Conservation (phyloP, 306 rosid species). For the Astragalus membranaceus region DNA sequence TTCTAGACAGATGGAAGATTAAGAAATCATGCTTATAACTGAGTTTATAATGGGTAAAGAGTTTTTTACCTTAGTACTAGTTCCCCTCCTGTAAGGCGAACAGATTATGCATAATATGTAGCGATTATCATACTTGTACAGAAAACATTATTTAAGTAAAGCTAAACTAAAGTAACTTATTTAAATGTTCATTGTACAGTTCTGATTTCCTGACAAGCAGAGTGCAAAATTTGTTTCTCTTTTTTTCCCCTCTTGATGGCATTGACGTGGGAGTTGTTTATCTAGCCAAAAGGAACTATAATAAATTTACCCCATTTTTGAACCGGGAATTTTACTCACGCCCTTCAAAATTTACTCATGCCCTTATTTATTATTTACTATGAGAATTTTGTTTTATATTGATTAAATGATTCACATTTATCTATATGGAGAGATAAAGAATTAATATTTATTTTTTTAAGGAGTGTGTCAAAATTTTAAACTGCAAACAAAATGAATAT, state of each 20-base stretch:
- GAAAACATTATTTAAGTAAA: not conserved
- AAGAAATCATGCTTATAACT: not conserved
- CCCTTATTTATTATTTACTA: no score
- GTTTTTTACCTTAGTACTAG: not conserved
- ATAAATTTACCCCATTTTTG: not conserved
- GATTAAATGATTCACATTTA: no score
- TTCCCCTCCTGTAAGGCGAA: not conserved
- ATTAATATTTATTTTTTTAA: no score
- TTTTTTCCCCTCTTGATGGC: not conserved
- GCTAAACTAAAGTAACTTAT: not conserved
- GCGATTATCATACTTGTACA: not conserved
- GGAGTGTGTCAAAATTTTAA: no score
- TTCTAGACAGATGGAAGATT: constrained; percentile 42
- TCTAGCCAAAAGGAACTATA: not conserved
- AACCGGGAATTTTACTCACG: no score
- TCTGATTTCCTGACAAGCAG: not conserved
- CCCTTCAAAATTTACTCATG: no score
- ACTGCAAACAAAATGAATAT: no score
- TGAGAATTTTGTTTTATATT: no score
- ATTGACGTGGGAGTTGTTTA: not conserved
- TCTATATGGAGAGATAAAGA: no score
- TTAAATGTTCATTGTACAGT: constrained; percentile 6
- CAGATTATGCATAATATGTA: constrained; percentile 1
- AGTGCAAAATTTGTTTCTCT: not conserved
- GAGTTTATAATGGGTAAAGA: not conserved